Evolutionary conservation across 2,329 filamentous ascomycete genomes (phyloP), one percentile per base, ranked within the genome.

Genomic region (Massarina eburnea): DNA sequence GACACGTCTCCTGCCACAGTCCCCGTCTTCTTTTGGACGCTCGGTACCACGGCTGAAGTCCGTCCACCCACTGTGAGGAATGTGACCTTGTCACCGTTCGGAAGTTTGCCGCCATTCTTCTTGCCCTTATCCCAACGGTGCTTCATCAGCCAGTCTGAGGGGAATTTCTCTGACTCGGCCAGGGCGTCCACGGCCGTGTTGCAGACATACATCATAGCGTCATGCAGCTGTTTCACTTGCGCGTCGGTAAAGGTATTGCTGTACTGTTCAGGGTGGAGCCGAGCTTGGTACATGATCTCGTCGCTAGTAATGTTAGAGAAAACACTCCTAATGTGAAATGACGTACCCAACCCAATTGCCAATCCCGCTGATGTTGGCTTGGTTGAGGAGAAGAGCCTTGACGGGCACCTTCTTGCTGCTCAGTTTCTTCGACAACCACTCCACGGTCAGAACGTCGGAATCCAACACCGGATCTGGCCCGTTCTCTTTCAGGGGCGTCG

Each of bases 391-490:
- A 17, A 96, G 76, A 0, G 91, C 89, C 68, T 97, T 97, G 54
- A 97, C 81, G 0, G 92, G 91, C 0, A 96, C 88, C 59, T 83
- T 89, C 43, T 92, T 91, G 46, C 79, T 82, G 39, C 73, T 76
- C 74, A 96, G 77, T 68, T 89, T 88, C 44, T 77, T 70, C n/a
- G 70, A 72, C 15, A 99, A 71, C 79, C 89, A 97, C 1, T 83
- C 80, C 43, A 86, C 80, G 0, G 89, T 95, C 52, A 97, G 81
- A 1, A 84, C 70, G 35, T 91, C 83, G 49, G 82, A 83, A 64
- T 97, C 91, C 1, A 89, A 77, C 1, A 97, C 86, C 0, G 94
- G 94, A 72, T 99, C 94, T 0, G 94, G 92, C 0, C 94, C 94
- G 62, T 97, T 96, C 66, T 96, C 89, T 27, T 88, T 87, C 2